phyloP scores from a whole-genome alignment of 768 basidiomycete species.

The Termitomyces sp. region DNA sequence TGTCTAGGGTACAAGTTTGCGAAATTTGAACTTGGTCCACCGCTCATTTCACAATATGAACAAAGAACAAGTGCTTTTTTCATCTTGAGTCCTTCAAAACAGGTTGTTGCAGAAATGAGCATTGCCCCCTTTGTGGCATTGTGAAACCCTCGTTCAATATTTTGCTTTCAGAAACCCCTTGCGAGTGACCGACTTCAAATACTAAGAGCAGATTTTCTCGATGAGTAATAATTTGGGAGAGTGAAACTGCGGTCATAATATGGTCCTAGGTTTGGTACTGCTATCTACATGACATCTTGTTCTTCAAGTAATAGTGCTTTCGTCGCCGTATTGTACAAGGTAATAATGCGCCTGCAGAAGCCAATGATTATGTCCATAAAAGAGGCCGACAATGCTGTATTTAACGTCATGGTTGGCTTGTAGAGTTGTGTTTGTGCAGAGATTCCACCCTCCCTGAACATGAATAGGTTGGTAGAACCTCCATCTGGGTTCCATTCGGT shows the following conservation, averaged over 20 bases:
- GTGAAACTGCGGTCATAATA: not conserved
- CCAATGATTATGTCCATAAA: constrained; percentile 52
- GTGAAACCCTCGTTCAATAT: constrained; percentile 57
- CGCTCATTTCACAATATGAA: not conserved
- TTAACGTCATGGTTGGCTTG: constrained; percentile 42
- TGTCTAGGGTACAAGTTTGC: not conserved
- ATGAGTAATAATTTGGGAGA: constrained; percentile 16
- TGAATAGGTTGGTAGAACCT: constrained; percentile 38
- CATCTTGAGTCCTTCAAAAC: constrained; percentile 20
- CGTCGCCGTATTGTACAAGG: not conserved
- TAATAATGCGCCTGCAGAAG: constrained; percentile 35
- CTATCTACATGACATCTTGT: constrained; percentile 59
- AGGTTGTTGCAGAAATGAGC: constrained; percentile 38
- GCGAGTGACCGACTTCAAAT: constrained; percentile 19
- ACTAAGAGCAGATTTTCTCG: constrained; percentile 49
- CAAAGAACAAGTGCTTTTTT: not conserved
- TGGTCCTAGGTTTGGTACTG: constrained; percentile 49
- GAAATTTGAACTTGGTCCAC: not conserved
- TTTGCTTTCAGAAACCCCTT: not conserved
- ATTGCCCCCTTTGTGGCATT: constrained; percentile 52
- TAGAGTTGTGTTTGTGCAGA: constrained; percentile 57
- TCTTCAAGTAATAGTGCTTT: constrained; percentile 49
- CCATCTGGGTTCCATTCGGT: constrained; percentile 59
- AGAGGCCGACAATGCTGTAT: constrained; percentile 33
- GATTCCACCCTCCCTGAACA: constrained; percentile 45